Base-by-base conservation (phyloP, 2,329 filamentous ascomycete species). In the Penicillium sp. region DNA sequence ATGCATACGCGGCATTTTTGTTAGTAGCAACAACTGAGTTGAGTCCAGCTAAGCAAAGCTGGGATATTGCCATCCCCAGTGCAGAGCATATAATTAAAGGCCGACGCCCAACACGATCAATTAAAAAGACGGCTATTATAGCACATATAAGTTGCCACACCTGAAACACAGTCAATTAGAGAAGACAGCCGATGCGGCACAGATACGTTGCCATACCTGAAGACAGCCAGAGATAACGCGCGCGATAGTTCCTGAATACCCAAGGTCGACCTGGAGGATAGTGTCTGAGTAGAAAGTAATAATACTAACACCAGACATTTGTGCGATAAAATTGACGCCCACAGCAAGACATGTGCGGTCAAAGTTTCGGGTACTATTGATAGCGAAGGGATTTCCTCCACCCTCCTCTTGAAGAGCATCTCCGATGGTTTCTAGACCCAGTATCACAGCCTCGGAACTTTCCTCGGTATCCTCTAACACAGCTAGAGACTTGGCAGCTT, bases 131-230 rank as follows among this genome's bases (percentile, higher is more conserved):
- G 1, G 88, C 89, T 0, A 46, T n/a, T n/a, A 38, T 40, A 16
- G 51, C 51, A 7, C 40, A 45, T 38, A 53, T 12, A 18, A 53
- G 23, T 26, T 60, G 38, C 56, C 26, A 65, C n/a, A n/a, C n/a
- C n/a, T n/a, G n/a, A n/a, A 84, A 86, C 89, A 54, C 80, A 78
- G 63, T 93, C 89, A 64, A 92, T 82, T 75, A 78, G 92, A 92
- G 55, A 93, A 73, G 20, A 93, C 79, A 1, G 88, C 89, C 0
- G 35, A 18, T 20, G 42, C 52, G 14, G 52, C 52, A 5, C 42
- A 46, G 52, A 54, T 16, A n/a, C 47, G 23, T 24, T 60, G 40
- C 56, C 26, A 65, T 56, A 33, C 65, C 40, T 66, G 61, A 14
- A 68, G 56, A 42, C 65, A 65, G 7, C 61, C 68, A 3, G 61